Evolutionary conservation across 352 stramenopile species (phyloP), one percentile per base, ranked within the genome.

Genomic region (Phytophthora crassamura): DNA sequence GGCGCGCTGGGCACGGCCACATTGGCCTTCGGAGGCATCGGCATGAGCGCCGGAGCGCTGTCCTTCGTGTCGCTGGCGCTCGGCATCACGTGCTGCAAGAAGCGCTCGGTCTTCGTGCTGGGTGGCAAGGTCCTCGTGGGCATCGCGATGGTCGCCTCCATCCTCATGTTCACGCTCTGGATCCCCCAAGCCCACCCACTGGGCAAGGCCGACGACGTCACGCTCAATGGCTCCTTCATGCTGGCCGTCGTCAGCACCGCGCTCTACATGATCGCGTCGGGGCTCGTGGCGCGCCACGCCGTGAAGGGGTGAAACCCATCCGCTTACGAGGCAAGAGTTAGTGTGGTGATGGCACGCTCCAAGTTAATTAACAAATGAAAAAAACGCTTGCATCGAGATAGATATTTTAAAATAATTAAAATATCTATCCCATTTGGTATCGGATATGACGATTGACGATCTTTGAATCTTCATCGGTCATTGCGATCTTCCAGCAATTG

Each of bases 81-180:
- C 6, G 80, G 78, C 25, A 76, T 91, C 65, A 86, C 78, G 46
- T 91, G 78, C 77, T 91, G 82, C 72, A 89, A 86, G 78, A 88
- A 78, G 57, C 75, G 80, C 60, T 89, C 82, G 16, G 59, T 71
- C 51, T 85, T 91, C 65, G 82, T 88, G 59, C 49, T 67, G 5
- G 42, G 54, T 9, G 75, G 75, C 46, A 86, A 88, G 58, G 54
- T 84, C 7, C 55, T 89, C 5, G 69, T 77, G 40, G 63, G 64
- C 15, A 48, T 84, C 25, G 78, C 76, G 20, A 74, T 81, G 22
- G 55, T 82, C 7, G 50, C 64, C 10, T 86, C 74, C 16, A 61
- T 88, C 30, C 59, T 91, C 55, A 83, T 76, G 53, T 89, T 88
- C 65, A 38, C 75, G 20, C 59, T 84, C n/a, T 91, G 82, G 82